Evolutionary conservation across 306 rosid genomes (phyloP).

Genomic region (Glycyrrhiza uralensis): DNA sequence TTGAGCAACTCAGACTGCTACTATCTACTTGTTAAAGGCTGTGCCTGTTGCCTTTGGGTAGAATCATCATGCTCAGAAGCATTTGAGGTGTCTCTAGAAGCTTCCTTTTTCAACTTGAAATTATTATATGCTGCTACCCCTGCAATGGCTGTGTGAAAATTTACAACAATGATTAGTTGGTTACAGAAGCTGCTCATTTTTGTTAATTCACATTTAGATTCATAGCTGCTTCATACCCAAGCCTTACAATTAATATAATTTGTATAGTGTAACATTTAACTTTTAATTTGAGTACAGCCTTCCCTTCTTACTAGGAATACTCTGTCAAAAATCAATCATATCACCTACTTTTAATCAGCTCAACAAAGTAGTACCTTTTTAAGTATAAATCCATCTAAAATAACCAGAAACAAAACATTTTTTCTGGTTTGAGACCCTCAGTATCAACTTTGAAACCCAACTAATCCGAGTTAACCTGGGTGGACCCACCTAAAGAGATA

Average conservation of each 20-base stretch:
- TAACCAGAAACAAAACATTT: background rate
- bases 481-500: background rate
- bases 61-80: conserved; percentile 46
- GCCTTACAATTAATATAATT: background rate
- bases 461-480: background rate
- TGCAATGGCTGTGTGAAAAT: conserved; percentile 71
- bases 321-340: conserved; percentile 2
- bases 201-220: background rate
- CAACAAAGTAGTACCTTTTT: background rate
- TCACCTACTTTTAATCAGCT: conserved; percentile 1
- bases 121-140: conserved; percentile 98
- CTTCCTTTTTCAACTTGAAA: conserved; percentile 77
- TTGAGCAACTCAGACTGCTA: conserved; percentile 33
- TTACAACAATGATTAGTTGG: conserved; percentile 7
- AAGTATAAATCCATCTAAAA: background rate
- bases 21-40: conserved; percentile 49
- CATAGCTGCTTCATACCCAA: conserved; percentile 8
- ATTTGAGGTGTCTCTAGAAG: conserved; percentile 38
- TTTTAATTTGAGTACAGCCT: background rate
- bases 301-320: conserved; percentile 7
- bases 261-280: background rate
- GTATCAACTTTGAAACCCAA: background rate
- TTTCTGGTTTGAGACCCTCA: background rate
- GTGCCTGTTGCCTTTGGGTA: conserved; percentile 37
- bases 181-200: conserved; percentile 1